These are phyloP conservation scores for Sporothrix inflata DNA, from an alignment of 2,329 filamentous ascomycete species.

Conservation along the genomic window DNA sequence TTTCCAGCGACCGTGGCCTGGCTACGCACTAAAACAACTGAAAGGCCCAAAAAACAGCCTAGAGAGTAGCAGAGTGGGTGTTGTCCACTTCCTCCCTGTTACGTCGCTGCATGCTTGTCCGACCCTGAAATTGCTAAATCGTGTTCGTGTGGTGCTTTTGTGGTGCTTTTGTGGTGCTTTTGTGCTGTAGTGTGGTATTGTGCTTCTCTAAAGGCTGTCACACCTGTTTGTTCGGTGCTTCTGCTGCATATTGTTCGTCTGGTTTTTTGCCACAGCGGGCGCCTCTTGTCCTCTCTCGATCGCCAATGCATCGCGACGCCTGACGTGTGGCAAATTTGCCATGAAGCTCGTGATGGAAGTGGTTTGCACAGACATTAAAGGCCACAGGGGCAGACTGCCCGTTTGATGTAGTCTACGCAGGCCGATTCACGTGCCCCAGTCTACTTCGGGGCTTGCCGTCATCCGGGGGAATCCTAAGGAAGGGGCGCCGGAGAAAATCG, in stretches of 20 bases:
- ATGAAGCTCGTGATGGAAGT: neutral
- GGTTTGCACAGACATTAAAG: neutral
- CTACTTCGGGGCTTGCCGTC: constrained; percentile 14
- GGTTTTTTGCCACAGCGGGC: constrained; percentile 7
- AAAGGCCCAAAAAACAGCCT: no score
- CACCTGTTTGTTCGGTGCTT: neutral
- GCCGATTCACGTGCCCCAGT: neutral
- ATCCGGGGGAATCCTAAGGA: neutral
- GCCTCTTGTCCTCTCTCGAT: neutral
- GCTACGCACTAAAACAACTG: neutral
- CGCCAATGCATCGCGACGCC: constrained; percentile 2
- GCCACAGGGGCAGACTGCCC: neutral
- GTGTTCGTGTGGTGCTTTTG: neutral
- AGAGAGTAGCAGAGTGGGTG: neutral
- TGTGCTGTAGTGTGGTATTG: no score
- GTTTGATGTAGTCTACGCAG: neutral
- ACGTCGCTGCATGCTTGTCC: neutral
- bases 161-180: no score
- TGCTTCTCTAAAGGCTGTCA: neutral
- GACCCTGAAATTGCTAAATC: neutral
- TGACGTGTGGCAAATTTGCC: constrained; percentile 2
- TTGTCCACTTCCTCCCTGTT: neutral
- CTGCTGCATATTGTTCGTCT: neutral
- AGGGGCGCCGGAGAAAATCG: neutral
- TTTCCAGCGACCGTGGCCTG: constrained; percentile 8